Evolutionary conservation across 805 yeast genomes (phyloP), one percentile per base, ranked within the genome.

Genomic region (Lachancea quebecensis): DNA sequence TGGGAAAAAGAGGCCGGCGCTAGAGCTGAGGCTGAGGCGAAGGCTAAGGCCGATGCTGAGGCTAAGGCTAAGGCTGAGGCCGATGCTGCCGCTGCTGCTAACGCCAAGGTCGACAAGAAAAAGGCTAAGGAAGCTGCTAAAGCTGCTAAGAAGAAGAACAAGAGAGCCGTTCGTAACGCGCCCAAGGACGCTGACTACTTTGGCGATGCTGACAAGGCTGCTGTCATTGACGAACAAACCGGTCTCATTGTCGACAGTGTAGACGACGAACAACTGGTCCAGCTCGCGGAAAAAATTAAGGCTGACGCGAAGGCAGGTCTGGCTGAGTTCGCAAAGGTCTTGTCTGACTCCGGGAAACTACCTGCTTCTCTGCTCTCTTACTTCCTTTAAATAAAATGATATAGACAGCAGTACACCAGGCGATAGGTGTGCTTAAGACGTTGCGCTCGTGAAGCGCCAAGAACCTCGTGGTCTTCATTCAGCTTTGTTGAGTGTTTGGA

Each of bases 1-100:
- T 91, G 98, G 98, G 98, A 93, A 69, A 85, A 82, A 68, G 98
- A 90, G 69, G 96, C 98, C 44, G 98, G 96, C 57, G 81, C 95
- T 29, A 85, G 98, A 75, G 82, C 88, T 66, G 98, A 95, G 53
- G 96, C 96, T 50, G 99, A 88, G 63, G 95, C 91, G 41, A 82
- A 85, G 65, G 81, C 79, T 47, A 83, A 82, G 70, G 83, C 82
- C 64, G 96, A 85, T 58, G 95, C 85, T 43, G 98, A 85, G 59
- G 96, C 87, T 61, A 80, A 73, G 53, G 86, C 84, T 55, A 80
- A 80, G 57, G 81, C 78, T 54, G 93, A 84, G 50, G 95, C 81
- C 41, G 90, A 78, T 48, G 84, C 78, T 50, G 80, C 78, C 27
- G 79, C 81, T 50, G 66, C 71, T 42, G 74, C 78, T 27, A 77